Conservation (phyloP, 1,139 yeast species). For the Protomyces lactucae-debilis region DNA sequence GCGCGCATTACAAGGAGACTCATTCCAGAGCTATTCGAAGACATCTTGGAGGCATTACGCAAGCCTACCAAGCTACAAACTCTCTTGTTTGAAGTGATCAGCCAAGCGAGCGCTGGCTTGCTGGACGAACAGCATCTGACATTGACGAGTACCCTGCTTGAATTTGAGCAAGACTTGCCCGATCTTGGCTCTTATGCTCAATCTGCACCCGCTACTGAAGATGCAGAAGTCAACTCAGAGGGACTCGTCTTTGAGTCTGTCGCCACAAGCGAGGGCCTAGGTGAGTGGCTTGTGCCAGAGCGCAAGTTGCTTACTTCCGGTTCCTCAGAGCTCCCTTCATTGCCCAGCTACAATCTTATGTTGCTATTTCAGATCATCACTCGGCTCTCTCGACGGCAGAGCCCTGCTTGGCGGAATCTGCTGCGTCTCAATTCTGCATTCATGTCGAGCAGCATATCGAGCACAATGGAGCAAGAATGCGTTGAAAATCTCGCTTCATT, state of each 20-base stretch:
- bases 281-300: neutral
- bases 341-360: neutral
- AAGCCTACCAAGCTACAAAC: neutral
- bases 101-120: neutral
- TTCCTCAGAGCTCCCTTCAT: neutral
- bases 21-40: neutral
- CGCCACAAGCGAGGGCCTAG: neutral
- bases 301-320: neutral
- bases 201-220: neutral
- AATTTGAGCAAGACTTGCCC: conserved; percentile 14
- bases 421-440: conserved; percentile 11
- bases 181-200: conserved; percentile 13
- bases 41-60: neutral
- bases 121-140: neutral
- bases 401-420: conserved; percentile 4
- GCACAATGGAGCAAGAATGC: neutral
- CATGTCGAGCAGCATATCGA: conserved; percentile 8
- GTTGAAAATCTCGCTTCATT: neutral
- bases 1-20: neutral
- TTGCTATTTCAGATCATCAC: neutral
- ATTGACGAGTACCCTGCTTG: neutral
- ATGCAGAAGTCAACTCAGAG: conserved; percentile 10
- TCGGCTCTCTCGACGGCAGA: neutral
- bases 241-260: conserved; percentile 3
- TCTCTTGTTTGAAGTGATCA: neutral